Percentiles rank a stretch among this genome's conserved stretches.
Conservation (phyloP, 129 eudicot species). For the sunflower (Helianthus annuus) region HanXRQr2.0-SUNRISE NC_035436.2:5987467-5987966, state of each 20-base stretch:
- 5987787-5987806: constrained; percentile 52
- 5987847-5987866: constrained; percentile 89
- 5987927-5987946: constrained; percentile 85
- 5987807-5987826: constrained; percentile 79
- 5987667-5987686: constrained; percentile 76
- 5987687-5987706: constrained; percentile 72
- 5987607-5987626: constrained; percentile 63
- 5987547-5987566: constrained; percentile 60
- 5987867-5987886: constrained; percentile 94
- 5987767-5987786: constrained; percentile 64
- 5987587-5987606: constrained; percentile 92
- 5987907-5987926: constrained; percentile 28
- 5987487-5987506: constrained; percentile 39
- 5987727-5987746: constrained; percentile 24
- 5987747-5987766: constrained; percentile 55
- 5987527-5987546: constrained; percentile 71
- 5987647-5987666: constrained; percentile 50
- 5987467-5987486: constrained; percentile 93
- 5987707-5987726: constrained; percentile 53
- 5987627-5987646: constrained; percentile 77
- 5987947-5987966: constrained; percentile 78
- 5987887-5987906: constrained; percentile 71
- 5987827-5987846: constrained; percentile 74
- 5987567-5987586: constrained; percentile 62
- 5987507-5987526: constrained; percentile 55